Base-by-base conservation (phyloP, 306 rosid genomes). In the Sphenostylis stenocarpa region DNA sequence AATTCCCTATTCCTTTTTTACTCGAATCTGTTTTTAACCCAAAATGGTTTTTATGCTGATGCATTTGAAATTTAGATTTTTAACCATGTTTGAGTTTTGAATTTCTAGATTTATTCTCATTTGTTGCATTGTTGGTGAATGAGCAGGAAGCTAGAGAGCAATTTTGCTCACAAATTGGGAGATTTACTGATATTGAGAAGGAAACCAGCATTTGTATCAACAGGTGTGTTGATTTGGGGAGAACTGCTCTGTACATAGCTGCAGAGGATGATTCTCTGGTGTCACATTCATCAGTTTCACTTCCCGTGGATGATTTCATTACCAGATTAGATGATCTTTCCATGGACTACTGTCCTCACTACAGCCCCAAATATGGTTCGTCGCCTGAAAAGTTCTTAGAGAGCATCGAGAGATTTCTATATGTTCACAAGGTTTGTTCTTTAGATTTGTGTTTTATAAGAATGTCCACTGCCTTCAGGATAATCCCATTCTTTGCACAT, bases 251-350 rank as follows among this genome's bases (percentile, higher is more conserved):
- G 23, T 90, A 79, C 51, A 85, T 92, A 29, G 97, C 95, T 7
- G 96, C 97, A 47, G 98, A 95, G 85, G 98, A 95, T 88, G 98
- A 92, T 86, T 95, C 97, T 38, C 87, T 95, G 3, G 88, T 92
- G 51, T 95, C 97, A 17, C 97, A 95, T 88, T 95, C 98, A 0
- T 95, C 97, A 0, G 98, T 95, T 80, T 96, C 96, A 7, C 96
- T 92, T 67, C 97, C 98, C 0, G 93, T 92, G 3, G 96, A 94
- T 84, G 95, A 91, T 80, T 94, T 90, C 70, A 31, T 90, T 28
- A 73, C 62, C 10, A 88, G 96, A 78, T 60, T 94, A 83, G 96
- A 84, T 76, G 97, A 90, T 82, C 97, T 95, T 66, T 92, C 93
- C 4, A 87, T 92, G 92, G 93, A 84, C 44, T 95, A 86, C 70